phyloP scores from a whole-genome alignment of 164 flowering plant genomes.

The Pachysandra terminalis region DNA sequence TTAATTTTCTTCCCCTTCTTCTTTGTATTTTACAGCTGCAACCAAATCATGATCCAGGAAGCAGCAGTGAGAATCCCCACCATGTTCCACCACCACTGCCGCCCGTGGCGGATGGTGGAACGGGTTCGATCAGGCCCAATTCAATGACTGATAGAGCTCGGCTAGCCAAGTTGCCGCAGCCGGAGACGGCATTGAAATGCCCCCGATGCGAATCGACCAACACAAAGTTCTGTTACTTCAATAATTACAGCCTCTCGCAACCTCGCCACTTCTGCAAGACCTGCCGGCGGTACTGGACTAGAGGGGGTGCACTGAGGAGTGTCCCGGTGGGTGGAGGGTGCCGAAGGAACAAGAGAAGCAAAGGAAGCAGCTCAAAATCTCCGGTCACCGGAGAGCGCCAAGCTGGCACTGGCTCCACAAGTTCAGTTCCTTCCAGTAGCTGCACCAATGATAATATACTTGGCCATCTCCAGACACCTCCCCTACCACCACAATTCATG shows the following conservation, averaged over 20 bases:
- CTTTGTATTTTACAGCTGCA: constrained; percentile 43
- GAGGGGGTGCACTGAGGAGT: constrained; percentile 61
- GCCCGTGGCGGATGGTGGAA: constrained; percentile 22
- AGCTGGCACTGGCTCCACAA: constrained; percentile 20
- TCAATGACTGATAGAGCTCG: constrained; percentile 60
- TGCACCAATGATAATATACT: constrained; percentile 23
- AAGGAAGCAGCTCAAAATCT: constrained; percentile 31
- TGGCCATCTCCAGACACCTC: constrained; percentile 24
- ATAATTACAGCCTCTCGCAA: constrained; percentile 58
- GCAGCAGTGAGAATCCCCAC: constrained; percentile 19
- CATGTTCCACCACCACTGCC: constrained; percentile 32
- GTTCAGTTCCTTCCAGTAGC: constrained; percentile 25
- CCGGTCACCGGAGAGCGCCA: constrained; percentile 24
- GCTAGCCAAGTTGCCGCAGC: constrained; percentile 48
- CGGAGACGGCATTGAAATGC: constrained; percentile 55
- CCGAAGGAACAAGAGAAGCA: constrained; percentile 49
- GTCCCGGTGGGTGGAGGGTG: constrained; percentile 73
- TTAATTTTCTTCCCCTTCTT: no score
- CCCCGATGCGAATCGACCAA: constrained; percentile 63
- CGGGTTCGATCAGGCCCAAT: constrained; percentile 53
- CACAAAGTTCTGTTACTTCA: constrained; percentile 58
- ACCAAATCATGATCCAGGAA: constrained; percentile 34
- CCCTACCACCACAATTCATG: constrained; percentile 32
- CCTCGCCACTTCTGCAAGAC: constrained; percentile 74
- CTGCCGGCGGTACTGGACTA: constrained; percentile 63